phyloP scores from a whole-genome alignment of 148 eudicot genomes.

The Silene uniflora region DNA sequence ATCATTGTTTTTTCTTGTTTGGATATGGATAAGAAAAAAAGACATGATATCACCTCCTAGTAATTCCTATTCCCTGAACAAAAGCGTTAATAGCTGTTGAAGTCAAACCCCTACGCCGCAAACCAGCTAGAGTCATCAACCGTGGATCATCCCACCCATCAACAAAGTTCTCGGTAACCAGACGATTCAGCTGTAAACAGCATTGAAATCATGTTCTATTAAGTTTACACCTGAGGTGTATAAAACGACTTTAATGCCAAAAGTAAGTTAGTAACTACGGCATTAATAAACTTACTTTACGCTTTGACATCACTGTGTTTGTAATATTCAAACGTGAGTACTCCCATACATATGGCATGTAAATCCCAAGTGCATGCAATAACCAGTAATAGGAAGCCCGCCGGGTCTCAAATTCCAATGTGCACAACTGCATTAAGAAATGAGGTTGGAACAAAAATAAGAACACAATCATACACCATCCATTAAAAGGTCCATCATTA shows the following conservation, averaged over 20 bases:
- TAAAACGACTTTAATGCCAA: not conserved
- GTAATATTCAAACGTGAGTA: constrained; percentile 90
- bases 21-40: not conserved
- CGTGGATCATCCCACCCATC: constrained; percentile 99
- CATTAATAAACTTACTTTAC: constrained; percentile 56
- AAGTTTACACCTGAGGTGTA: not conserved
- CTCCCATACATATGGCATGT: constrained; percentile 95
- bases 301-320: constrained; percentile 95
- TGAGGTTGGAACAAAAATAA: not conserved
- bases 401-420: constrained; percentile 94
- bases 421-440: constrained; percentile 59
- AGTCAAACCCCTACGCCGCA: constrained; percentile 90
- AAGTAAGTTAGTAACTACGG: not conserved
- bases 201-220: not conserved
- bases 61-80: constrained; percentile 92
- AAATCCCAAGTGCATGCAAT: constrained; percentile 72
- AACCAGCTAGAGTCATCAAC: constrained; percentile 87
- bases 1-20: not conserved
- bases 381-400: constrained; percentile 98
- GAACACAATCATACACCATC: not conserved
- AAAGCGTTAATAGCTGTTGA: constrained; percentile 80
- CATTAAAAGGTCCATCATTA: not conserved
- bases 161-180: constrained; percentile 81
- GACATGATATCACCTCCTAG: constrained; percentile 57
- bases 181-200: constrained; percentile 66